Percentiles rank a stretch among this genome's conserved stretches.
phyloP scores from a whole-genome alignment of 2,329 filamentous ascomycete genomes.

The Aspergillus sp. region DNA sequence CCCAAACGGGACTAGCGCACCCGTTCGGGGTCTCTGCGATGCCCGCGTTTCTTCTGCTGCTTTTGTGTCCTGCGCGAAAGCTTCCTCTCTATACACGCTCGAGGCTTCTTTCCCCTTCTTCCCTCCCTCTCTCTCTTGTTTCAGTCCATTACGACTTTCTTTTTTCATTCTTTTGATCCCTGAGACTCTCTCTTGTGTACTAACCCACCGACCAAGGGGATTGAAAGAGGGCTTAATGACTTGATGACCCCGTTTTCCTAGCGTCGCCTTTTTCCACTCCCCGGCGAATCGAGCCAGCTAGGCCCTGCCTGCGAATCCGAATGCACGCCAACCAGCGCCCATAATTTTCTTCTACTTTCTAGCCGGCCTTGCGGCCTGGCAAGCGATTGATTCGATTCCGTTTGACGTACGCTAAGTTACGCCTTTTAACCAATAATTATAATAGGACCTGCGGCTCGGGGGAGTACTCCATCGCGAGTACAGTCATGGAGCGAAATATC shows the following conservation, averaged over 20 bases:
- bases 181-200: slow-evolving; percentile 9
- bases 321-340: neutral
- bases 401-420: slow-evolving; percentile 5
- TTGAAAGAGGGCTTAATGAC: slow-evolving; percentile 18
- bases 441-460: slow-evolving; percentile 10
- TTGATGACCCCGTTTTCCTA: slow-evolving; percentile 19
- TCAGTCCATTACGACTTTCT: neutral
- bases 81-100: slow-evolving; percentile 9
- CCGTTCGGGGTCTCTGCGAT: slow-evolving; percentile 33
- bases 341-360: slow-evolving; percentile 1
- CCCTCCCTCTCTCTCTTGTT: slow-evolving; percentile 7
- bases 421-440: no score
- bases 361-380: slow-evolving; percentile 35
- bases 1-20: slow-evolving; percentile 26
- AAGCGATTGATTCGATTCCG: slow-evolving; percentile 14
- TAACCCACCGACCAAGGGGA: slow-evolving; percentile 5
- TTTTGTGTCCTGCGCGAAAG: slow-evolving; percentile 24
- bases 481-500: slow-evolving; percentile 38
- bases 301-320: slow-evolving; percentile 1
- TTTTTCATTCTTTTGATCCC: slow-evolving; percentile 9
- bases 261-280: slow-evolving; percentile 16
- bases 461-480: slow-evolving; percentile 13
- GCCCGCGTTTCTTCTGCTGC: slow-evolving; percentile 25
- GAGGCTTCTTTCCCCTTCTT: slow-evolving; percentile 8
- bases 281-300: slow-evolving; percentile 16